Conservation (phyloP, 2,329 filamentous ascomycete genomes). For the Penicillium sp. region DNA sequence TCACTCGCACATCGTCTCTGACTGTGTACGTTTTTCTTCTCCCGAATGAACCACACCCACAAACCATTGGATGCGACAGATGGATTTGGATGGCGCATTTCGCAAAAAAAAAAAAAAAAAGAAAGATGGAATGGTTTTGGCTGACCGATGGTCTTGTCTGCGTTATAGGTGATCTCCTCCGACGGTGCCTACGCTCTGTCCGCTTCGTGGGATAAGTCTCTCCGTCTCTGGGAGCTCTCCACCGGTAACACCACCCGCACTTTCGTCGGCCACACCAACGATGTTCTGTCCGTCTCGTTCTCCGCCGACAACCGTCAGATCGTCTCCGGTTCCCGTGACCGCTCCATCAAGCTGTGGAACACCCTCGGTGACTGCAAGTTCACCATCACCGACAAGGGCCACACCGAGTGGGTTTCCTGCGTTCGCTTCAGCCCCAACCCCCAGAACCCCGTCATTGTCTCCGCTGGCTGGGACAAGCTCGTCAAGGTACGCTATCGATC, state of each 20-base stretch:
- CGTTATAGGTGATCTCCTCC: slow-evolving; percentile 87
- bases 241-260: slow-evolving; percentile 95
- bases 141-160: slow-evolving; percentile 30
- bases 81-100: slow-evolving; percentile 7
- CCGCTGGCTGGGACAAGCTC: slow-evolving; percentile 98
- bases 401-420: slow-evolving; percentile 99
- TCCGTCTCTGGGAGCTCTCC: slow-evolving; percentile 98
- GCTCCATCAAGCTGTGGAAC: slow-evolving; percentile 99
- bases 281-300: slow-evolving; percentile 99
- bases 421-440: slow-evolving; percentile 99
- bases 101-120: slow-evolving; percentile 5
- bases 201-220: slow-evolving; percentile 99
- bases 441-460: slow-evolving; percentile 99
- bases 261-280: slow-evolving; percentile 99
- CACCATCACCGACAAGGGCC: slow-evolving; percentile 99
- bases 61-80: slow-evolving; percentile 15
- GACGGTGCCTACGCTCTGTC: slow-evolving; percentile 99
- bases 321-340: slow-evolving; percentile 96
- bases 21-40: slow-evolving; percentile 76
- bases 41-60: slow-evolving; percentile 13
- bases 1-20: slow-evolving; percentile 99
- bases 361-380: slow-evolving; percentile 99
- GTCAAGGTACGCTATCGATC: slow-evolving; percentile 79
- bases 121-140: slow-evolving; percentile 24
- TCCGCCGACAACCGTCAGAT: slow-evolving; percentile 99